These are phyloP conservation scores for Acanthamoeba healyi DNA, from an alignment of 208 protist genomes.

Conservation along the genomic window DNA sequence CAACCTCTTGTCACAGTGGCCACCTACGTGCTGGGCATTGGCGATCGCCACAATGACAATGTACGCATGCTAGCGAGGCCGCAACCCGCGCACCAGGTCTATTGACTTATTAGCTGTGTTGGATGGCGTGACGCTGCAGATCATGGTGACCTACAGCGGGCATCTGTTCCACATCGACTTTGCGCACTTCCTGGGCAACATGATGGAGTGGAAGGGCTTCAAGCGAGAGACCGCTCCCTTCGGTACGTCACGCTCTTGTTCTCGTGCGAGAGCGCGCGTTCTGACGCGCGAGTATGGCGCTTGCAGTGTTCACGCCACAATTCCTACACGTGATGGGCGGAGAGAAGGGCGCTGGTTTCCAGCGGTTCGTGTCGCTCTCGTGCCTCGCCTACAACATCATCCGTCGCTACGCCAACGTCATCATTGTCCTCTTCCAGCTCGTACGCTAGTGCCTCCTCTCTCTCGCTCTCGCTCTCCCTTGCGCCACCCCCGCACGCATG, in stretches of 20 bases:
- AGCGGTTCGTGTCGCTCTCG: slow-evolving; percentile 84
- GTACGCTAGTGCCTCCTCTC: too few species aligned
- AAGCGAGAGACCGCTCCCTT: slow-evolving; percentile 90
- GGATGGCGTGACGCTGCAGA: slow-evolving; percentile 28
- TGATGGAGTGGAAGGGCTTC: slow-evolving; percentile 69
- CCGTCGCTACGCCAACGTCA: slow-evolving; percentile 84
- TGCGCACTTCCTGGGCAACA: slow-evolving; percentile 93
- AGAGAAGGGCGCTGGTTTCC: slow-evolving; percentile 76
- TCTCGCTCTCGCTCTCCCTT: too few species aligned
- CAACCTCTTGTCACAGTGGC: too few species aligned
- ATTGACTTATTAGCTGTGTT: too few species aligned
- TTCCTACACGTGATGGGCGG: slow-evolving; percentile 90
- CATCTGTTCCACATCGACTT: slow-evolving; percentile 94
- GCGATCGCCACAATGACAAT: slow-evolving; percentile 91
- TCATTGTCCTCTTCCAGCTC: slow-evolving; percentile 89
- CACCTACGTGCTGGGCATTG: slow-evolving; percentile 94
- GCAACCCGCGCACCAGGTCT: too few species aligned
- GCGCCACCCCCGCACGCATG: too few species aligned
- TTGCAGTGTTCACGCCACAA: slow-evolving; percentile 90
- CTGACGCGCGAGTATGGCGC: too few species aligned
- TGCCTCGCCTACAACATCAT: slow-evolving; percentile 87
- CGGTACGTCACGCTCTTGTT: too few species aligned
- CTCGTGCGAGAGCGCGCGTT: too few species aligned
- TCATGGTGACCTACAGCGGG: slow-evolving; percentile 89
- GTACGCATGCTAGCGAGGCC: slow-evolving; percentile 19